These are phyloP conservation scores for Venturia asperata DNA, from an alignment of 2,329 filamentous ascomycete genomes.

Conservation along the genomic window DNA sequence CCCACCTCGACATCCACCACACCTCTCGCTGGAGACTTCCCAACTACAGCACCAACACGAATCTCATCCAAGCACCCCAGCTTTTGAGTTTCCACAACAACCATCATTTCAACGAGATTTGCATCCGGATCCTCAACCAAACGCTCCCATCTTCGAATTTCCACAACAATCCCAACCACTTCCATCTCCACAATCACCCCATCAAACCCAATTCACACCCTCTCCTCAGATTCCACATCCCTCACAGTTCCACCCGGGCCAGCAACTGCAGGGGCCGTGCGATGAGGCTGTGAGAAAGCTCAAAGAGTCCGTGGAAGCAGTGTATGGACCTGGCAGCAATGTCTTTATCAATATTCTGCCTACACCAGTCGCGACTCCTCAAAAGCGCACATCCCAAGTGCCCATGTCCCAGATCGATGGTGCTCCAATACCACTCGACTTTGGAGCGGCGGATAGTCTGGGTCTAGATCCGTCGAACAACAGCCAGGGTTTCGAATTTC, in stretches of 20 bases:
- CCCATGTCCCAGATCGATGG: slow-evolving; percentile 41
- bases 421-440: slow-evolving; percentile 46
- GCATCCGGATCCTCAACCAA: slow-evolving; percentile 3
- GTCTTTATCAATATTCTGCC: slow-evolving; percentile 45
- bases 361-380: slow-evolving; percentile 47
- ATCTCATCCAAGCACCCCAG: slow-evolving; percentile 8
- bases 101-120: not conserved
- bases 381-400: slow-evolving; percentile 28
- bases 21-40: slow-evolving; percentile 16
- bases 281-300: slow-evolving; percentile 32
- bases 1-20: slow-evolving; percentile 13
- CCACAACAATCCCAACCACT: slow-evolving; percentile 17
- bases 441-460: slow-evolving; percentile 30
- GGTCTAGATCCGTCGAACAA: slow-evolving; percentile 26
- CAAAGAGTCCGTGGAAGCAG: slow-evolving; percentile 38
- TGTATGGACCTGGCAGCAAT: slow-evolving; percentile 37
- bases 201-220: slow-evolving; percentile 7
- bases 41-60: slow-evolving; percentile 15
- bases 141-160: slow-evolving; percentile 12
- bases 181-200: slow-evolving; percentile 17
- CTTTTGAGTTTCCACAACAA: slow-evolving; percentile 11
- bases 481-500: slow-evolving; percentile 16
- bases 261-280: slow-evolving; percentile 9
- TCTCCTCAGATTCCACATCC: slow-evolving; percentile 15
- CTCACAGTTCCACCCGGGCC: not conserved